Evolutionary conservation across 2,329 filamentous ascomycete species (phyloP).

Genomic region (Aureobasidium namibiae): DNA sequence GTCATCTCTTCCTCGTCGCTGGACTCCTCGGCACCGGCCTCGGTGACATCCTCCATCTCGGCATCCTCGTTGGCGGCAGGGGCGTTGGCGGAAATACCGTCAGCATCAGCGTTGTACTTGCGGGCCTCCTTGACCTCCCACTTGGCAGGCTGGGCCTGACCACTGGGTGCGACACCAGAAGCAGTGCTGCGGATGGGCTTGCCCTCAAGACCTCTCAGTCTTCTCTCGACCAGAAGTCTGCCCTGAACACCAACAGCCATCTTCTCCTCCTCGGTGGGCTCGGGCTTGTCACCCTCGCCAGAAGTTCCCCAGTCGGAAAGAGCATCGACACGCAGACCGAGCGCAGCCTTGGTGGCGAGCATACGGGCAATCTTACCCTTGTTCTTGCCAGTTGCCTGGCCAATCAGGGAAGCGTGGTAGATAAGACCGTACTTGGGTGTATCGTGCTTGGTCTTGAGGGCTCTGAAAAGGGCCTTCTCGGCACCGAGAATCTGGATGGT

Average conservation of each 20-base stretch:
- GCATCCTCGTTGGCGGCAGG: slow-evolving; percentile 48
- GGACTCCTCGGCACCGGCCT: slow-evolving; percentile 11
- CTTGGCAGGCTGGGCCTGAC: slow-evolving; percentile 59
- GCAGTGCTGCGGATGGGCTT: slow-evolving; percentile 77
- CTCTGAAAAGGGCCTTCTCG: slow-evolving; percentile 97
- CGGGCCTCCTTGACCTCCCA: slow-evolving; percentile 87
- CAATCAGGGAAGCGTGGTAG: slow-evolving; percentile 87
- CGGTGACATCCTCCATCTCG: slow-evolving; percentile 20
- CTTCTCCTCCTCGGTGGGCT: slow-evolving; percentile 80
- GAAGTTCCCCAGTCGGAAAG: slow-evolving; percentile 67
- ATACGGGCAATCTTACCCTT: slow-evolving; percentile 99
- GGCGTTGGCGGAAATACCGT: slow-evolving; percentile 67
- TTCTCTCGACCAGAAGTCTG: slow-evolving; percentile 66
- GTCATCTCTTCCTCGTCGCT: slow-evolving; percentile 12
- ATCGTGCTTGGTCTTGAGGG: slow-evolving; percentile 97
- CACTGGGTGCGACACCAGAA: slow-evolving; percentile 65
- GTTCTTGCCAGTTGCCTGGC: slow-evolving; percentile 94
- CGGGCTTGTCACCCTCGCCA: slow-evolving; percentile 51
- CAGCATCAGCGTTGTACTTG: slow-evolving; percentile 91
- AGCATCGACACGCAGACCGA: slow-evolving; percentile 89
- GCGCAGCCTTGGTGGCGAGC: slow-evolving; percentile 84
- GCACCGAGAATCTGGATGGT: slow-evolving; percentile 98
- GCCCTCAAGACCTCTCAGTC: slow-evolving; percentile 73
- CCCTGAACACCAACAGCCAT: slow-evolving; percentile 67
- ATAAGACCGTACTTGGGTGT: slow-evolving; percentile 97